Base-by-base conservation (phyloP, 2,329 filamentous ascomycete species). In the Ilyonectria robusta region DNA sequence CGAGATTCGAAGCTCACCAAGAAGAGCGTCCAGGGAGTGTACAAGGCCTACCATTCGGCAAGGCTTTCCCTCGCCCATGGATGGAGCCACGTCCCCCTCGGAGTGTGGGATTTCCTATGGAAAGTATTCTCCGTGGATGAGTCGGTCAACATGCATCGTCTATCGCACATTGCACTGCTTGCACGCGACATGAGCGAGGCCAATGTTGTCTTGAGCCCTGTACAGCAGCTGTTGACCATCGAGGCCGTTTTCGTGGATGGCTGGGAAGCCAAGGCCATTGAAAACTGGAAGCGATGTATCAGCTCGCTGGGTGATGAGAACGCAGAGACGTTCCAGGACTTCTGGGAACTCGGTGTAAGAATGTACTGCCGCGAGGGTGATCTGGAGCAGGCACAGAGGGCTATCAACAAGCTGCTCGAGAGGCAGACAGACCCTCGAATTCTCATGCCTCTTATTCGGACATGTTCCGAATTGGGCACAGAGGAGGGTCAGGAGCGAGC, bases 51-150 rank as follows among this genome's bases (percentile, higher is more conserved):
- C 72, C 82, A 83, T 53, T 78, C 80, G 0, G 84, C 85, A 3
- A 81, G 86, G 11, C 78, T 79, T 15, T 76, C 79, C 7, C 78
- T 90, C 47, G 78, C 83, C 1, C 79, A 80, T 21, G 77, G 81
- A 10, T 86, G 89, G 80, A 78, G 83, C 40, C 83, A 84, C 33
- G 84, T 94, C n/a, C 87, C 92, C 0, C 75, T 83, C 10, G 84
- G 87, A 17, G 84, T 88, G 5, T 92, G 92, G 88, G 81, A 87
- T n/a, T 77, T 89, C 2, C 78, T 95, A 9, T 95, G 92, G 92
- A 82, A 85, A 33, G 79, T 88, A 2, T 82, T 91, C 48, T 88
- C 89, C 1, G 84, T 84, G 50, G 82, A 86, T 8, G 83, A 87
- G 47, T 77, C 80, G 10, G 68, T 82, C 37, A 86, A 89, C 76